phyloP scores from a whole-genome alignment of 306 rosid species.

The Cicer pinnatifidum region DNA sequence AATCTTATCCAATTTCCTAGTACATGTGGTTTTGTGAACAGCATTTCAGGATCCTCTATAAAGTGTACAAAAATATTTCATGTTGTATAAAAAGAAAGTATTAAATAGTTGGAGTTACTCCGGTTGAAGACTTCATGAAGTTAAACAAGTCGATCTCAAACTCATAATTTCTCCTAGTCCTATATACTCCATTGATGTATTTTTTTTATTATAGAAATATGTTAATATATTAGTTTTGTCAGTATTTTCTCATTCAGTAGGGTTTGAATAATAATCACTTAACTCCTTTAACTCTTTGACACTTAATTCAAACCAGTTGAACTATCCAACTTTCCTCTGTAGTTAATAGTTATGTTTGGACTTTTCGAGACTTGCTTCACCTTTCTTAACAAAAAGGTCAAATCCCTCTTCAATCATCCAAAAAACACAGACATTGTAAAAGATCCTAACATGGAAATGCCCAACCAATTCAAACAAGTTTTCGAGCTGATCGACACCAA shows the following conservation, averaged over 20 bases:
- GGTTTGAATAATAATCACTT: background rate
- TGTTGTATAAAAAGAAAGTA: background rate
- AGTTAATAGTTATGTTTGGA: background rate
- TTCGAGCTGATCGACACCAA: constrained; percentile 67
- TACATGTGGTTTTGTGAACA: background rate
- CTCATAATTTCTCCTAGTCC: too few relatives aligned
- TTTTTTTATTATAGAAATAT: too few relatives aligned
- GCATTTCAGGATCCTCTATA: background rate
- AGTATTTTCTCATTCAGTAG: background rate
- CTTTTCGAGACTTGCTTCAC: constrained; percentile 38
- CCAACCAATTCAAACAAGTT: constrained; percentile 62
- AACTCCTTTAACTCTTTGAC: background rate
- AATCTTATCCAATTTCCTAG: background rate
- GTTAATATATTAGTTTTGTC: background rate
- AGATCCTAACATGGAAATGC: constrained; percentile 45
- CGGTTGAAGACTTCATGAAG: background rate
- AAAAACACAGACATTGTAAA: background rate
- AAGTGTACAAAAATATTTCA: background rate
- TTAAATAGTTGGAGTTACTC: background rate
- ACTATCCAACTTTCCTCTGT: too few relatives aligned
- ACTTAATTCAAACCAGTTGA: background rate
- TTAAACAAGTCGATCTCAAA: background rate
- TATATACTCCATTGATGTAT: too few relatives aligned
- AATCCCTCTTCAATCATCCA: constrained; percentile 38
- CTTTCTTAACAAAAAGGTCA: constrained; percentile 46